Evolutionary conservation across 1,139 yeast species (phyloP).

Genomic region (Geotrichum klebahnii): DNA sequence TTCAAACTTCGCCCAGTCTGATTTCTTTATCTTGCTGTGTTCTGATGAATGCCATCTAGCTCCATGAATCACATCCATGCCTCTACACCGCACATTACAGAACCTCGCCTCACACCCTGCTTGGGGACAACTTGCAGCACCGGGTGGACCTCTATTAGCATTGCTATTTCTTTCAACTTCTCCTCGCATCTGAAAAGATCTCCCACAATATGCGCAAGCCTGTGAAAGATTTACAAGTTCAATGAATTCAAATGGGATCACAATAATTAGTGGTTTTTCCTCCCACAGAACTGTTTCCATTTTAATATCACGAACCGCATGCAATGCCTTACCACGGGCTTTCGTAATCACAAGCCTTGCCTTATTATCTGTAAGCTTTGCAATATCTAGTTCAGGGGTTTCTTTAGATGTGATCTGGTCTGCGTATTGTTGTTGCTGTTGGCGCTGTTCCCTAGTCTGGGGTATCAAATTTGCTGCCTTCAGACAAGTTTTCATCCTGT

Average conservation of each 20-base stretch:
- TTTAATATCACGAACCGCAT: slow-evolving; percentile 41
- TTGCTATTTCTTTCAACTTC: slow-evolving; percentile 3
- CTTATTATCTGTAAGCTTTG: slow-evolving; percentile 1
- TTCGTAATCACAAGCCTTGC: slow-evolving; percentile 48
- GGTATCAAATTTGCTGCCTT: slow-evolving; percentile 12
- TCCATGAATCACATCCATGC: slow-evolving; percentile 50
- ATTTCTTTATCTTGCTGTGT: slow-evolving; percentile 41
- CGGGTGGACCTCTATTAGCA: slow-evolving; percentile 16
- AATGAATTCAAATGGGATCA: slow-evolving; percentile 69
- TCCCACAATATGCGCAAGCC: slow-evolving; percentile 69
- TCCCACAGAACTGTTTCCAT: slow-evolving; percentile 53
- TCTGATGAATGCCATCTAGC: slow-evolving; percentile 52
- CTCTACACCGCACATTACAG: slow-evolving; percentile 33
- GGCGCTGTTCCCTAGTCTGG: background rate
- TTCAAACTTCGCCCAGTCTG: slow-evolving; percentile 54
- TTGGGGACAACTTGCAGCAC: slow-evolving; percentile 12
- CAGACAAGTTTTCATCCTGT: slow-evolving; percentile 14
- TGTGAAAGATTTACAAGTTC: slow-evolving; percentile 43
- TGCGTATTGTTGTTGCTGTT: slow-evolving; percentile 27
- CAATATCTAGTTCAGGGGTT: slow-evolving; percentile 7
- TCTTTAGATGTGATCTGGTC: slow-evolving; percentile 47
- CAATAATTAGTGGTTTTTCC: slow-evolving; percentile 58
- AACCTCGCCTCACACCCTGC: slow-evolving; percentile 31
- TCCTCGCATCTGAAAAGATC: slow-evolving; percentile 14
- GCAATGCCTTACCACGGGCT: slow-evolving; percentile 39